Evolutionary conservation across 2,329 filamentous ascomycete genomes (phyloP).

Genomic region (Beauveria medogensis): DNA sequence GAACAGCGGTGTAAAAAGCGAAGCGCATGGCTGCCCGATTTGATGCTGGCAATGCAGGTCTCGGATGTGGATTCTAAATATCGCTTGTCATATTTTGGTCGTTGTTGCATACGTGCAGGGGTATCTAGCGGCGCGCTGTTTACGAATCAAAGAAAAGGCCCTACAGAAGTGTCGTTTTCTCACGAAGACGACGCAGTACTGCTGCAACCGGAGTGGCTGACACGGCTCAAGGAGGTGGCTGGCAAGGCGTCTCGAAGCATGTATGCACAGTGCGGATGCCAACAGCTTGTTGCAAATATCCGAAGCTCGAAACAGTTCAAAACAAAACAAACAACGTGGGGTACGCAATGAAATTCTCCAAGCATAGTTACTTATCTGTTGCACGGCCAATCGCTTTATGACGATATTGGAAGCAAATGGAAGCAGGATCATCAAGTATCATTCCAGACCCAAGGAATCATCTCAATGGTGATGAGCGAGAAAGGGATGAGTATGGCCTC

Average conservation of each 20-base stretch:
- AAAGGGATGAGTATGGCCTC: background rate
- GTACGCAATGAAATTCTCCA: background rate
- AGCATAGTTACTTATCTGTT: background rate
- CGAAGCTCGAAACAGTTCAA: background rate
- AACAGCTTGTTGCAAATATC: background rate
- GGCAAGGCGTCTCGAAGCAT: background rate
- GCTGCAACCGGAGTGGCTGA: background rate
- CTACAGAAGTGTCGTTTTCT: background rate
- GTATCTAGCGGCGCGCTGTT: background rate
- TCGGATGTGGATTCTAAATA: slow-evolving; percentile 2
- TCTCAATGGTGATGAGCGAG: background rate
- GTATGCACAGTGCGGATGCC: background rate
- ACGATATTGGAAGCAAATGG: background rate
- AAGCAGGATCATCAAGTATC: background rate
- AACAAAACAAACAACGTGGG: background rate
- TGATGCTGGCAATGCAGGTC: slow-evolving; percentile 4
- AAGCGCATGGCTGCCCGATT: slow-evolving; percentile 10
- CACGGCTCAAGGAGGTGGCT: background rate
- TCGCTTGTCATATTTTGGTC: slow-evolving; percentile 3
- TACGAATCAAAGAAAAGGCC: background rate
- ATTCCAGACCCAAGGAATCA: slow-evolving; percentile 1
- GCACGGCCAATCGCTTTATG: background rate
- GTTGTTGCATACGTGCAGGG: background rate
- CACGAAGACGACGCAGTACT: background rate
- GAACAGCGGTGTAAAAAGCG: slow-evolving; percentile 5